Percentiles rank a stretch among this genome's conserved stretches.
These are phyloP conservation scores for Colletotrichum cereale DNA, from an alignment of 2,329 filamentous ascomycete genomes.

Conservation along the genomic window DNA sequence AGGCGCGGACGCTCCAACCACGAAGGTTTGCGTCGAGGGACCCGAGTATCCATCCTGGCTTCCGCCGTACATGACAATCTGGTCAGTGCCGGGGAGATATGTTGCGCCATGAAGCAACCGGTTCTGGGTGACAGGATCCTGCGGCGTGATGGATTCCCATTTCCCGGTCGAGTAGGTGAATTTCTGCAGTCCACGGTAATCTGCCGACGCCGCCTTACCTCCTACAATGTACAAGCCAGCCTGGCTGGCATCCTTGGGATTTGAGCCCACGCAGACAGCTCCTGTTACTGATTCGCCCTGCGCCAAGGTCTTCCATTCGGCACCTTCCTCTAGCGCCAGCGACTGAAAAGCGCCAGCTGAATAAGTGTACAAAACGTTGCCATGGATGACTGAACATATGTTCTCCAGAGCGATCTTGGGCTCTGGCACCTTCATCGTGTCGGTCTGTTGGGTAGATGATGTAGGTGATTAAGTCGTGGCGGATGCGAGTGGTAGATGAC, in stretches of 20 bases:
- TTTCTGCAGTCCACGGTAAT: constrained; percentile 82
- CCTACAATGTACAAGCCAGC: constrained; percentile 85
- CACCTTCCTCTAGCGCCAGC: constrained; percentile 75
- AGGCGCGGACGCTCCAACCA: constrained; percentile 75
- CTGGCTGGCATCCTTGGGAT: constrained; percentile 67
- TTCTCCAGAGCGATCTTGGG: constrained; percentile 78
- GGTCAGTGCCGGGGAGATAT: constrained; percentile 77
- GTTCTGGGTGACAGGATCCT: constrained; percentile 70
- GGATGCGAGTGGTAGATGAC: constrained; percentile 7
- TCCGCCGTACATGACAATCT: constrained; percentile 86
- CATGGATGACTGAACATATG: constrained; percentile 84
- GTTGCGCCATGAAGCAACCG: constrained; percentile 80
- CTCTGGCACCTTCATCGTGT: constrained; percentile 76
- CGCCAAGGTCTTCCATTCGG: constrained; percentile 76
- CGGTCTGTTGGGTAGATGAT: constrained; percentile 5
- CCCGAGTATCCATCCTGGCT: constrained; percentile 69
- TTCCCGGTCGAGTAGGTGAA: constrained; percentile 66
- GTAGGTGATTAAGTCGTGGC: constrained; percentile 3
- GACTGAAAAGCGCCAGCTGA: constrained; percentile 81
- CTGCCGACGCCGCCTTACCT: constrained; percentile 66
- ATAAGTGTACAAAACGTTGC: constrained; percentile 88
- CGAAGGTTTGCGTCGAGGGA: constrained; percentile 80
- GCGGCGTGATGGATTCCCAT: constrained; percentile 62
- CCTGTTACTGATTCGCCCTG: constrained; percentile 79
- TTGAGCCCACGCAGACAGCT: constrained; percentile 81